Percentiles rank a stretch among this genome's conserved stretches.
Conservation (phyloP, 2,329 filamentous ascomycete genomes). For the Phyllosticta ampelicida region DNA sequence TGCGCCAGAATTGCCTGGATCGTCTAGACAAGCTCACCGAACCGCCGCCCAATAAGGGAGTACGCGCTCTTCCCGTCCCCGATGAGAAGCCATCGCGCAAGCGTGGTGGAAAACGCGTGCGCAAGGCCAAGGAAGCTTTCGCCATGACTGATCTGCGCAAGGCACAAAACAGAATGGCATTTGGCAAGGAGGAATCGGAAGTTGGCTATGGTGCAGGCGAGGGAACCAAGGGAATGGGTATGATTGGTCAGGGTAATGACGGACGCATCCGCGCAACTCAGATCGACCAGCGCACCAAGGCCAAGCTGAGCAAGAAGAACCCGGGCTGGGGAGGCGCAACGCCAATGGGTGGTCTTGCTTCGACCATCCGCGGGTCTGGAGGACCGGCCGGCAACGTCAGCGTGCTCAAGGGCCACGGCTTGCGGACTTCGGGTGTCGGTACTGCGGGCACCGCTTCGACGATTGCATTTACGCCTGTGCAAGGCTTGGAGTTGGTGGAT, state of each 20-base stretch:
- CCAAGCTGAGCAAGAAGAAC: constrained; percentile 89
- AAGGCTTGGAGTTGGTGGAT: constrained; percentile 89
- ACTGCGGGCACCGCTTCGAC: constrained; percentile 70
- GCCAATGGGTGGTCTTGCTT: constrained; percentile 48
- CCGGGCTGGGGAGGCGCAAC: constrained; percentile 73
- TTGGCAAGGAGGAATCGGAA: constrained; percentile 91
- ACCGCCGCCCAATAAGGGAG: constrained; percentile 78
- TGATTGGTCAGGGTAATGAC: constrained; percentile 83
- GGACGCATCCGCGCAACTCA: constrained; percentile 82
- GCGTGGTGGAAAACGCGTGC: constrained; percentile 75
- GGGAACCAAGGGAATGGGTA: constrained; percentile 76
- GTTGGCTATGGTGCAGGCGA: constrained; percentile 83
- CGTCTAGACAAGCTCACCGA: constrained; percentile 88
- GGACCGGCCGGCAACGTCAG: constrained; percentile 50
- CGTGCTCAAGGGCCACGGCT: constrained; percentile 66
- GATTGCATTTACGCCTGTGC: constrained; percentile 86
- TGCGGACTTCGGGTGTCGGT: constrained; percentile 74
- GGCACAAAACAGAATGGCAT: constrained; percentile 90
- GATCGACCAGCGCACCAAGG: constrained; percentile 85
- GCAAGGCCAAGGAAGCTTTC: constrained; percentile 92
- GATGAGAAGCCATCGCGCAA: constrained; percentile 94
- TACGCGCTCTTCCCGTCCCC: constrained; percentile 76
- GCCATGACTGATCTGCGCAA: constrained; percentile 96
- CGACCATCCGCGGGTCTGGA: constrained; percentile 63
- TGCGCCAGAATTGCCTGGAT: constrained; percentile 73